Conservation (phyloP, 257 asterid genomes). For the Sherardia arvensis region DNA sequence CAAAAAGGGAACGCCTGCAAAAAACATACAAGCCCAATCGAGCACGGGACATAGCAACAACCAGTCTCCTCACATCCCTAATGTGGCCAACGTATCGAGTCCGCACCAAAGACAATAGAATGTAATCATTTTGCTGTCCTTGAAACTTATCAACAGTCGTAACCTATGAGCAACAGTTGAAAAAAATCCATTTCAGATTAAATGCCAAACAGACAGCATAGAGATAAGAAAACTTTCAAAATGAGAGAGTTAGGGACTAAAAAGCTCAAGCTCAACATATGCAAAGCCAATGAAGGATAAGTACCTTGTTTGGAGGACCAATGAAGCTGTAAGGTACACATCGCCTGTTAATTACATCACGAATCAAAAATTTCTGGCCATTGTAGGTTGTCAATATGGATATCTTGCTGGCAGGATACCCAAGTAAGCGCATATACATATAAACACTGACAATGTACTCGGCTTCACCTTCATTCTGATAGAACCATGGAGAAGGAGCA, state of each 20-base stretch:
- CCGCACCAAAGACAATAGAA: constrained; percentile 84
- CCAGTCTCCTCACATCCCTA: constrained; percentile 96
- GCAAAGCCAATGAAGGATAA: background rate
- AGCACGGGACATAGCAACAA: constrained; percentile 99
- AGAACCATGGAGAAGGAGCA: constrained; percentile 99
- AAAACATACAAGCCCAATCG: constrained; percentile 90
- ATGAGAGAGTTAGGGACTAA: background rate
- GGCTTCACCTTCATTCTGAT: constrained; percentile 99
- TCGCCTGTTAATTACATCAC: constrained; percentile 88
- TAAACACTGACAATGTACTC: constrained; percentile 87
- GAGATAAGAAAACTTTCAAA: background rate
- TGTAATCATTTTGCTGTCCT: constrained; percentile 94
- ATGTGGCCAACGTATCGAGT: constrained; percentile 99
- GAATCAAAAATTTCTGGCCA: constrained; percentile 95
- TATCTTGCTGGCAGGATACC: constrained; percentile 91
- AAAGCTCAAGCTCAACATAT: background rate
- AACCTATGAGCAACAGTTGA: constrained; percentile 40
- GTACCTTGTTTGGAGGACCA: constrained; percentile 93
- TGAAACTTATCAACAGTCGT: constrained; percentile 96
- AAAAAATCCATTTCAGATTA: constrained; percentile 11
- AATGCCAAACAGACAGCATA: background rate
- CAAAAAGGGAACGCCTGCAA: constrained; percentile 88
- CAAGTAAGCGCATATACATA: constrained; percentile 94
- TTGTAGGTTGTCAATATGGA: constrained; percentile 94
- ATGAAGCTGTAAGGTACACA: constrained; percentile 88